Base-by-base conservation (phyloP, 2,329 filamentous ascomycete genomes). In the Calonectria fujianensis region DNA sequence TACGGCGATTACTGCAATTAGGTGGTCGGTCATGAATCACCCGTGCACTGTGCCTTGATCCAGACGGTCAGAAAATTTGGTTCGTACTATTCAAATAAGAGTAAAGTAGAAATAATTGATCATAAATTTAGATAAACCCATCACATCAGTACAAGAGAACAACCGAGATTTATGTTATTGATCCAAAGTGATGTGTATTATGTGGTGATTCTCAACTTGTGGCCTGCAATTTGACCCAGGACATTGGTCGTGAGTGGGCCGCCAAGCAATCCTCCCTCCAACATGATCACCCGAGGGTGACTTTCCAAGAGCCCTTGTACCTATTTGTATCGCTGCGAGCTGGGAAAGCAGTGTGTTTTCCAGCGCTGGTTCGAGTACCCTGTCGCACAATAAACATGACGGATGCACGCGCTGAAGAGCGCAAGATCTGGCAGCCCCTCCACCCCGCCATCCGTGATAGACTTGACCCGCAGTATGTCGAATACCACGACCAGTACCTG, bases 401-500 rank as follows among this genome's bases (percentile, higher is more conserved):
- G 29, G 52, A 72, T 32, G 8, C 63, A n/a, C 54, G 45, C 37
- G 50, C 61, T 29, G 16, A 67, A 41, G 63, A 69, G 51, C 74
- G 72, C 63, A 79, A 76, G 39, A 77, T 80, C 39, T 80, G 79
- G 76, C 85, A 85, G 51, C 84, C 85, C 35, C 79, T 86, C 65
- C 82, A 85, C 74, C 80, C 82, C 13, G 74, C 75, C 24, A 78
- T 86, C 37, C 82, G 82, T 20, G 70, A 75, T 3, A 69, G 64
- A 8, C 81, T 87, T 1, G 85, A 87, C 77, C 83, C 84, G 14
- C 82, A 86, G 71, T 86, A 86, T 51, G 82, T 85, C 39, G 78
- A 79, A 39, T 83, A 85, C 63, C 85, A 86, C 74, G 84, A 86
- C 37, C 70, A 81, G 37, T 75, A 84, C 75, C 74, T 86, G 32